A percentile compares a stretch with the other conserved stretches of the same genome.
Conservation (phyloP, 1,284 basidiomycete species). For the Microbotryomycetes sp. region DNA sequence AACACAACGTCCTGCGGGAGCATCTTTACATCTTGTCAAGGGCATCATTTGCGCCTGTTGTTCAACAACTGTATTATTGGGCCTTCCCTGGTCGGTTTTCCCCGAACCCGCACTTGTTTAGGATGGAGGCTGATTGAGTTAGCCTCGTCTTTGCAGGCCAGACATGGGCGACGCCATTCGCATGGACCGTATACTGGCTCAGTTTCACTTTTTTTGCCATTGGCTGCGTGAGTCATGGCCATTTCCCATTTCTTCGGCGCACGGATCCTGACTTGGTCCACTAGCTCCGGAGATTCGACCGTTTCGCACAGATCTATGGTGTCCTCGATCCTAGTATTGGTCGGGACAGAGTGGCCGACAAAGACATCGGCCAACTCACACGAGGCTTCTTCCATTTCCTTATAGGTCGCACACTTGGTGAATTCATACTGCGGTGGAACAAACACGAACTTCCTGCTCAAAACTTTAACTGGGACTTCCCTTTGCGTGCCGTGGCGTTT, state of each 20-base stretch:
- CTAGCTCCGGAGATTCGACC: background rate
- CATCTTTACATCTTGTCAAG: background rate
- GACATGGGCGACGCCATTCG: background rate
- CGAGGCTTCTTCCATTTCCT: background rate
- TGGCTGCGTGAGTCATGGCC: background rate
- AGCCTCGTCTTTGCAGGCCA: background rate
- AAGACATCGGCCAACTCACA: slow-evolving; percentile 2
- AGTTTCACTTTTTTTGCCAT: background rate
- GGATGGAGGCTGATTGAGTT: background rate
- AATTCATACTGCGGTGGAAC: background rate
- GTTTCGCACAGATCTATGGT: background rate
- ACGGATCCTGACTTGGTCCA: background rate
- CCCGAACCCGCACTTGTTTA: background rate
- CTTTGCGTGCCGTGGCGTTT: background rate
- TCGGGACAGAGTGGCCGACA: slow-evolving; percentile 1
- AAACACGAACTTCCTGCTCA: background rate
- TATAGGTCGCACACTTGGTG: background rate
- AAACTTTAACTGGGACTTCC: background rate
- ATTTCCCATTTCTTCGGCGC: background rate
- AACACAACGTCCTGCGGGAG: background rate
- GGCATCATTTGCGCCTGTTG: background rate
- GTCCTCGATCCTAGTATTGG: background rate
- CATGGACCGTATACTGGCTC: background rate
- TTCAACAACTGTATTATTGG: background rate
- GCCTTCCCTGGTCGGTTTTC: background rate